These are phyloP conservation scores for Collybiopsis luxurians DNA, from an alignment of 768 basidiomycete species.

Conservation along the genomic window DNA sequence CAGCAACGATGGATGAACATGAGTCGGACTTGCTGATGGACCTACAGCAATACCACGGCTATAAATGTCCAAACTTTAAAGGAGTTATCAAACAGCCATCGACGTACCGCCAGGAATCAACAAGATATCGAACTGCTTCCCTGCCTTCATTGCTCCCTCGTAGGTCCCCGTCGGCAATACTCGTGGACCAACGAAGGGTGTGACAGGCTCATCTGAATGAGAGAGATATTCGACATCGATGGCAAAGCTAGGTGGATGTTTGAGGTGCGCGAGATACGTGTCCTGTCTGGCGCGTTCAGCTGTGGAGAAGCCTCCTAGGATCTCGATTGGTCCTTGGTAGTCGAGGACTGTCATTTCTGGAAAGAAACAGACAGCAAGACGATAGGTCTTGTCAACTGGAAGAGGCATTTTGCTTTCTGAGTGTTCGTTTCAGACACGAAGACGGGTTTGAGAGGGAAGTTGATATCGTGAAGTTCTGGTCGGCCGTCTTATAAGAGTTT, in stretches of 20 bases:
- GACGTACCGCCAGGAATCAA: conserved; percentile 25
- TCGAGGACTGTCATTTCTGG: conserved; percentile 26
- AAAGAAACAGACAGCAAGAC: conserved; percentile 30
- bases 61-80: conserved; percentile 10
- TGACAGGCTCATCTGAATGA: conserved; percentile 17
- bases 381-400: not conserved
- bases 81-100: not conserved
- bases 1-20: conserved; percentile 10
- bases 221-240: conserved; percentile 21
- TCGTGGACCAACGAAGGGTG: conserved; percentile 16
- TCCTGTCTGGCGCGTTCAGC: conserved; percentile 11
- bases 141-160: conserved; percentile 13
- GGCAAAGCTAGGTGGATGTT: conserved; percentile 8
- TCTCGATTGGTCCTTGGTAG: conserved; percentile 30
- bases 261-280: not conserved
- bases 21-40: not conserved
- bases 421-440: too few species aligned
- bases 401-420: not conserved
- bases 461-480: too few species aligned
- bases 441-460: too few species aligned
- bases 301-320: conserved; percentile 20
- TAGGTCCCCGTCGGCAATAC: conserved; percentile 21
- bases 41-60: not conserved
- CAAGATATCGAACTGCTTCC: conserved; percentile 27
- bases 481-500: too few species aligned